Evolutionary conservation across 129 eudicot species (phyloP).

Genomic region (Scalesia atractyloides): DNA sequence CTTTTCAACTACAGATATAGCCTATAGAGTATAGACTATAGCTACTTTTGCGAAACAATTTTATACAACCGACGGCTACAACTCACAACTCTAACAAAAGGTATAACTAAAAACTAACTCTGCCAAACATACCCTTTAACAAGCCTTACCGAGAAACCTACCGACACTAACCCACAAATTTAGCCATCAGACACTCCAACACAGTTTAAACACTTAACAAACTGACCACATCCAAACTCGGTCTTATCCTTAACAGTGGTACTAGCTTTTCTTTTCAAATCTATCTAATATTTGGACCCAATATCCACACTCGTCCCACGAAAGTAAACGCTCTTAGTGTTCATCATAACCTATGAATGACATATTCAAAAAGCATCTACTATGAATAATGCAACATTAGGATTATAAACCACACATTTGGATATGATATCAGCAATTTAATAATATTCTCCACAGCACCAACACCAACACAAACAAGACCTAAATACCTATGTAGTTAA

Average conservation of each 20-base stretch:
- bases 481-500: not conserved
- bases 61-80: not conserved
- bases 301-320: not conserved
- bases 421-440: not conserved
- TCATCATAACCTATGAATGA: not conserved
- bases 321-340: not conserved
- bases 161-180: not conserved
- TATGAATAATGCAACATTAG: not conserved
- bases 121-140: not conserved
- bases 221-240: not conserved
- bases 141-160: not conserved
- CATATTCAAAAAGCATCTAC: not conserved
- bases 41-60: not conserved
- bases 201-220: not conserved
- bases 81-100: not conserved
- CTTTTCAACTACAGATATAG: not conserved
- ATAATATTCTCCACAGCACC: not conserved
- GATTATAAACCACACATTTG: not conserved
- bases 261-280: not conserved
- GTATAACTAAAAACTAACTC: not conserved
- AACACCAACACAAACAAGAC: too few species aligned
- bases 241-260: not conserved
- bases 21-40: not conserved
- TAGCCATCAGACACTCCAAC: not conserved
- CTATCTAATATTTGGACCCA: not conserved